Evolutionary conservation across 1,284 basidiomycete genomes (phyloP), one percentile per base, ranked within the genome.

Genomic region (Naganishia albida): DNA sequence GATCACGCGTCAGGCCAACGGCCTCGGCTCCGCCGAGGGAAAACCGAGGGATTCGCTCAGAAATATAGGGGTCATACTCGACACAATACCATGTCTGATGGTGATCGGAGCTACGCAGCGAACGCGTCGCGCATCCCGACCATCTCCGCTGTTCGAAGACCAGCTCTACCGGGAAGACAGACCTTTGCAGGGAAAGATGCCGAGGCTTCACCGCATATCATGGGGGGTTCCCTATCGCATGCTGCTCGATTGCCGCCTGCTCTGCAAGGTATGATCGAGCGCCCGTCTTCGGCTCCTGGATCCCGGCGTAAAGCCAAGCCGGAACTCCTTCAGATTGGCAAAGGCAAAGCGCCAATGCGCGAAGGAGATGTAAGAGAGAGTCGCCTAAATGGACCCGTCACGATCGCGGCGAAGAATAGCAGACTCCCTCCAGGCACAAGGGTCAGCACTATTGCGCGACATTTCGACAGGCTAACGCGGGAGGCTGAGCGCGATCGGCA

Each of bases 81-180:
- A 42, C 66, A 62, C 7, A 72, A 72, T 10, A 64, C 78, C 10
- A 81, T 85, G 0, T 93, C 91, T 2, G 92, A 94, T 74, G 91
- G 90, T 52, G 91, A 93, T 76, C 85, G 88, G 65, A 86, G 91
- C 62, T 93, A 93, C 76, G 91, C 91, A 2, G 88, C 87, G n/a
- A 92, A 91, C 71, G 86, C 91, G 7, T 75, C 78, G 0, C 69
- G 78, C 1, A 74, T 76, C 23, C 67, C 68, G 7, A 68, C 68
- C 2, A 54, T 69, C 34, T 63, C 54, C 20, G 59, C 64, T 20
- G 51, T 54, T 18, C 50, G 60, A 38, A 16, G 60, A 16, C 44
- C 64, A 20, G 30, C 43, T 7, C 56, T 30, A 15, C 48, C 55
- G 16, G 39, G 20, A 3, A 42, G 30, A 39, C 34, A 28, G 18